A percentile compares a stretch with the other conserved stretches of the same genome.
Evolutionary conservation across 768 basidiomycete genomes (phyloP).

Genomic region (Nidularia sp.): DNA sequence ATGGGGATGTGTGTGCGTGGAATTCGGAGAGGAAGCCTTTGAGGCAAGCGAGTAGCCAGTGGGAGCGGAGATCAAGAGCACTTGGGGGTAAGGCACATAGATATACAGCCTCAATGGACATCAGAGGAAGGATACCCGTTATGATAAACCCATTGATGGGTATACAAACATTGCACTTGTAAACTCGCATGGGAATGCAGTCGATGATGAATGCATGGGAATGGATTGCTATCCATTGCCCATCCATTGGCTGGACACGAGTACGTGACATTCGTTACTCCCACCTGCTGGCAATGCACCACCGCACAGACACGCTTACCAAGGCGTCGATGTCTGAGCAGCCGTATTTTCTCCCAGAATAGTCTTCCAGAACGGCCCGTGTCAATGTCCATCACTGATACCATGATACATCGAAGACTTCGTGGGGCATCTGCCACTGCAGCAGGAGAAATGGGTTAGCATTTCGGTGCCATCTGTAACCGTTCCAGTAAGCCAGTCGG

Average conservation of each 20-base stretch:
- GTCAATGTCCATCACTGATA: neutral
- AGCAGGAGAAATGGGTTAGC: too few species aligned
- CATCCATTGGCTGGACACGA: neutral
- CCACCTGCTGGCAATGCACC: neutral
- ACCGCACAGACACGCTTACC: neutral
- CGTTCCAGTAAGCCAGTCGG: too few species aligned
- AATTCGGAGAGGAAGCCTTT: constrained; percentile 24
- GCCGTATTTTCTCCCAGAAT: neutral
- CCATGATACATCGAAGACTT: neutral
- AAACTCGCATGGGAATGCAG: neutral
- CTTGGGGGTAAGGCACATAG: constrained; percentile 16
- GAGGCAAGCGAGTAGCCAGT: constrained; percentile 22
- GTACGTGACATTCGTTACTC: neutral
- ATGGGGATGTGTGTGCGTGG: constrained; percentile 16
- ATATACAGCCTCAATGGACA: constrained; percentile 10
- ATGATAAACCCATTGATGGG: neutral
- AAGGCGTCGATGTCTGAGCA: neutral
- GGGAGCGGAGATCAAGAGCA: constrained; percentile 21
- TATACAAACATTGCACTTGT: neutral
- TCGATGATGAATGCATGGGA: too few species aligned
- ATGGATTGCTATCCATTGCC: too few species aligned
- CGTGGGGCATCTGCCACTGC: too few species aligned
- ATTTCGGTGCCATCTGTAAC: too few species aligned
- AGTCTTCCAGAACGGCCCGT: neutral
- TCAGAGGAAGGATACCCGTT: neutral